Evolutionary conservation across 768 basidiomycete genomes (phyloP).

Genomic region (Lentinula sp.): DNA sequence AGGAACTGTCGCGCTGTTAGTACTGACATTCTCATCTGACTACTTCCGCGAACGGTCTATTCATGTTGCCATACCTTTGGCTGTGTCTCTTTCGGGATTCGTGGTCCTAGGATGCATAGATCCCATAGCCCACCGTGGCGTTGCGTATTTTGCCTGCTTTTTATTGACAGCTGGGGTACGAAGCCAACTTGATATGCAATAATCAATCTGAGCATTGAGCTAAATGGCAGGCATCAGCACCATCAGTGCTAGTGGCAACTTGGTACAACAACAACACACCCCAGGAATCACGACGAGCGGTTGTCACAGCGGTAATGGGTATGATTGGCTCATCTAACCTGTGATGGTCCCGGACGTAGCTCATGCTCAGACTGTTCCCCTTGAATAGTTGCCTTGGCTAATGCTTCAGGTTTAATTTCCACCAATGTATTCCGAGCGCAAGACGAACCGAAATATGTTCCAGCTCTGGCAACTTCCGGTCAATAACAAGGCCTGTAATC

Average conservation of each 20-base stretch:
- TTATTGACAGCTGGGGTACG: constrained; percentile 42
- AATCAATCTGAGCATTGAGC: not conserved
- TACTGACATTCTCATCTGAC: constrained; percentile 45
- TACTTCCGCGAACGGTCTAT: constrained; percentile 45
- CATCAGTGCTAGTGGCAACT: constrained; percentile 37
- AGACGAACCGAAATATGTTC: constrained; percentile 45
- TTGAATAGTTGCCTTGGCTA: constrained; percentile 36
- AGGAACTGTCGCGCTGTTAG: constrained; percentile 33
- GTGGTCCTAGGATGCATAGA: constrained; percentile 41
- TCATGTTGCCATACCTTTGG: constrained; percentile 39
- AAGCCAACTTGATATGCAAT: not conserved
- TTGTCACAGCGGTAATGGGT: constrained; percentile 48
- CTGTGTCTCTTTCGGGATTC: constrained; percentile 31
- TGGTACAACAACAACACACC: constrained; percentile 48
- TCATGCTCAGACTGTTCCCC: not conserved
- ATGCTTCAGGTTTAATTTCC: constrained; percentile 42
- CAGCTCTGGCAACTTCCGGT: constrained; percentile 43
- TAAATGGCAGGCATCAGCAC: constrained; percentile 33
- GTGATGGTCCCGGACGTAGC: not conserved
- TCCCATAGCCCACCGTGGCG: constrained; percentile 27
- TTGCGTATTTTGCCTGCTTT: constrained; percentile 53
- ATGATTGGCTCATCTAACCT: constrained; percentile 4
- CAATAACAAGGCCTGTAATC: constrained; percentile 1
- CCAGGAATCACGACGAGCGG: constrained; percentile 39
- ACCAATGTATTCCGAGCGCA: constrained; percentile 46